Evolutionary conservation across 2,329 filamentous ascomycete genomes (phyloP).

Genomic region (Diaporthe velutina): DNA sequence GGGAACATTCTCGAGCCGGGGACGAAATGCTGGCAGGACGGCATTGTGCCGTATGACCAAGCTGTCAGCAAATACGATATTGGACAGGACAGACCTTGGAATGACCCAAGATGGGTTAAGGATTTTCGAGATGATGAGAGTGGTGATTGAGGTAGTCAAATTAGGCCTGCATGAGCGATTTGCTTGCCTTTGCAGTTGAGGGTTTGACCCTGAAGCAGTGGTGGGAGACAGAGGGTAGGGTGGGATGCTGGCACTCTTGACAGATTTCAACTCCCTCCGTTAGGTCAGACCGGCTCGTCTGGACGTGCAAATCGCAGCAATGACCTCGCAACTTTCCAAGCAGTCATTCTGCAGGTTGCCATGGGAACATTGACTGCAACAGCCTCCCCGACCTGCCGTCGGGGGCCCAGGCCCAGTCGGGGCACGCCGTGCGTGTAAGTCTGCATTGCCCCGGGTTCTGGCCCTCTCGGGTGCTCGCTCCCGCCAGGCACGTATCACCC

Average conservation of each 20-base stretch:
- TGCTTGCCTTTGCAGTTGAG: background rate
- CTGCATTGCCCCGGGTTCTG: background rate
- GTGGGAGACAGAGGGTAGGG: background rate
- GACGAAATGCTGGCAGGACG: constrained; percentile 42
- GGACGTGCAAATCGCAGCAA: background rate
- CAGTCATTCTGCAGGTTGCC: constrained; percentile 30
- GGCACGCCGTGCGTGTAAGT: constrained; percentile 5
- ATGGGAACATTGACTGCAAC: constrained; percentile 33
- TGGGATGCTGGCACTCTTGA: constrained; percentile 19
- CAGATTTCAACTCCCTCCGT: constrained; percentile 7
- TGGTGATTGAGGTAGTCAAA: background rate
- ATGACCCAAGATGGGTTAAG: constrained; percentile 42
- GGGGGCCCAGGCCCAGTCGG: background rate
- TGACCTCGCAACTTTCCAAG: constrained; percentile 5
- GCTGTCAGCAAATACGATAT: constrained; percentile 39
- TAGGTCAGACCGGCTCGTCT: background rate
- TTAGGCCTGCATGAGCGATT: no score
- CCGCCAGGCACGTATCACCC: background rate
- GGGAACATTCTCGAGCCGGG: constrained; percentile 41
- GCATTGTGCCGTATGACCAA: constrained; percentile 43
- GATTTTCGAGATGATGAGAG: constrained; percentile 29
- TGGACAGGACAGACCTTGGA: constrained; percentile 42
- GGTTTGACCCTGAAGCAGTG: background rate
- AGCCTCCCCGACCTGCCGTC: background rate
- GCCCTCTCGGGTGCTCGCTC: background rate